Evolutionary conservation across 257 asterid genomes (phyloP).

Genomic region (Ilex asprella): DNA sequence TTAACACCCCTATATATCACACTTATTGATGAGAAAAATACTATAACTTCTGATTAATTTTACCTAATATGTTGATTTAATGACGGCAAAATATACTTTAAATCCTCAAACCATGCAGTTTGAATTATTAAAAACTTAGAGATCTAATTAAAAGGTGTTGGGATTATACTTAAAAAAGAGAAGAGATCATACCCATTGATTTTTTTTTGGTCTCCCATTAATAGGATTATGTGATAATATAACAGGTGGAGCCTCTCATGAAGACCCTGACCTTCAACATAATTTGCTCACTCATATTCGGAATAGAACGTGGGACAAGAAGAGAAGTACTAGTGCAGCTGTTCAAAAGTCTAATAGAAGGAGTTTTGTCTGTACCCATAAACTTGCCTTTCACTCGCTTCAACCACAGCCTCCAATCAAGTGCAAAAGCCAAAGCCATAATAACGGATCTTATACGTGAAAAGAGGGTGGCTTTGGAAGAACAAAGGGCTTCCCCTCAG

Average conservation of each 20-base stretch:
- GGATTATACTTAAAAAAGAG: too few relatives aligned
- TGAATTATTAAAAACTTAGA: too few relatives aligned
- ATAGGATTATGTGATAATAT: too few relatives aligned
- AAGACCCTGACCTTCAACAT: constrained; percentile 18
- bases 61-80: too few relatives aligned
- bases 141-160: too few relatives aligned
- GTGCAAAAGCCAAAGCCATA: constrained; percentile 8
- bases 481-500: not conserved
- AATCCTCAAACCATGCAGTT: too few relatives aligned
- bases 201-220: too few relatives aligned
- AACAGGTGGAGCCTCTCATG: constrained; percentile 16
- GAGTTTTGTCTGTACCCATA: constrained; percentile 15
- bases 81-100: too few relatives aligned
- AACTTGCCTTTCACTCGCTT: constrained; percentile 16
- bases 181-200: too few relatives aligned
- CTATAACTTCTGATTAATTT: too few relatives aligned
- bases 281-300: constrained; percentile 16
- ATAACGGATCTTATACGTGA: constrained; percentile 10
- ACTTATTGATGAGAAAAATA: too few relatives aligned
- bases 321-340: constrained; percentile 14
- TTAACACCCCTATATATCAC: too few relatives aligned
- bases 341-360: constrained; percentile 5
- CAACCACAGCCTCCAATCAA: constrained; percentile 12
- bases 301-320: constrained; percentile 16
- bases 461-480: constrained; percentile 8